These are phyloP conservation scores for Leccinum boreale DNA, from an alignment of 768 basidiomycete genomes.

Conservation along the genomic window DNA sequence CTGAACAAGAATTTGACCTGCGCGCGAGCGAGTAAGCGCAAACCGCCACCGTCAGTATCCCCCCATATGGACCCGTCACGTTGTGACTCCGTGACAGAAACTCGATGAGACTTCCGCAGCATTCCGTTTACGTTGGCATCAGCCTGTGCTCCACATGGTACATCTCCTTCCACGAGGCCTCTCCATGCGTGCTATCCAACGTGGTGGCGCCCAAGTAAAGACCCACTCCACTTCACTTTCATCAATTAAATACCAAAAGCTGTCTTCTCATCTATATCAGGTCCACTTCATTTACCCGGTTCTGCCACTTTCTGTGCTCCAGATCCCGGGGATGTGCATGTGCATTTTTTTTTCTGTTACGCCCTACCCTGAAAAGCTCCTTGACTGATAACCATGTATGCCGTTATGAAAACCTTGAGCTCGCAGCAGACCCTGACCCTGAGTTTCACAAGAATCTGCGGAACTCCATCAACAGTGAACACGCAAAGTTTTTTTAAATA, in stretches of 20 bases:
- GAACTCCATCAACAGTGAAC: background rate
- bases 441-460: slow-evolving; percentile 3
- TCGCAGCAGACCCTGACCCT: slow-evolving; percentile 20
- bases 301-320: background rate
- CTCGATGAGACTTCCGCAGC: slow-evolving; percentile 8
- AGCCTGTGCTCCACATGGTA: background rate
- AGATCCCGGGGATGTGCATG: background rate
- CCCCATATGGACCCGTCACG: slow-evolving; percentile 2
- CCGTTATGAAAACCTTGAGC: slow-evolving; percentile 12
- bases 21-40: slow-evolving; percentile 2
- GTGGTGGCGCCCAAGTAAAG: background rate
- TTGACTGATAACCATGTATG: background rate
- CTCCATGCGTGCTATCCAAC: no score
- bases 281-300: background rate
- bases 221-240: background rate
- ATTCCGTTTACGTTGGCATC: slow-evolving; percentile 14
- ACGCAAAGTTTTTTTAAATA: background rate
- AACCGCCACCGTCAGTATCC: background rate
- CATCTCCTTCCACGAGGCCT: background rate
- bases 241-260: no score
- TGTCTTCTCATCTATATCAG: background rate
- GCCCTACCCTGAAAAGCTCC: slow-evolving; percentile 1
- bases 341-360: background rate
- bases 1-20: slow-evolving; percentile 12
- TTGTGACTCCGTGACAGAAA: slow-evolving; percentile 7